Conservation (phyloP, 148 eudicot species). For the Rhododendron williamsianum region DNA sequence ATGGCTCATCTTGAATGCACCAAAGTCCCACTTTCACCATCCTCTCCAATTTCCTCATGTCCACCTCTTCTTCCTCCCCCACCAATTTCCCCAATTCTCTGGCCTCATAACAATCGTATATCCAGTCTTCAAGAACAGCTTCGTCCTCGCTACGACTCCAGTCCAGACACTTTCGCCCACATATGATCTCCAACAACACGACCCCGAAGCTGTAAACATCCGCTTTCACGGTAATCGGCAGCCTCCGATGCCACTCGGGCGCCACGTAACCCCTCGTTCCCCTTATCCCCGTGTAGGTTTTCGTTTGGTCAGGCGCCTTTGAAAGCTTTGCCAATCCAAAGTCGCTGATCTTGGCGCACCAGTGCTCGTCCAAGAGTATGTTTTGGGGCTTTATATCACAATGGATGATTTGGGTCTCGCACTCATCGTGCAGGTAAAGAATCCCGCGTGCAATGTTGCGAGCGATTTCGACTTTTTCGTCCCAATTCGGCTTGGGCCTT, state of each 20-base stretch:
- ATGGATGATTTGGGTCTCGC: neutral
- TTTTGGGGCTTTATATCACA: neutral
- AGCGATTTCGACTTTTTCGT: neutral
- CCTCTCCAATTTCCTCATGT: constrained; percentile 1
- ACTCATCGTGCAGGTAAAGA: neutral
- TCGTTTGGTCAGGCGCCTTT: neutral
- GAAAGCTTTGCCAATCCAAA: constrained; percentile 12
- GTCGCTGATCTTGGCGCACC: neutral
- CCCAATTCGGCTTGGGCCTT: neutral
- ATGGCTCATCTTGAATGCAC: constrained; percentile 15
- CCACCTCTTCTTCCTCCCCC: neutral
- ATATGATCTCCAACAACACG: neutral
- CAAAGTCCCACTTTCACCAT: constrained; percentile 11
- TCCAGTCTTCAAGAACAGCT: neutral
- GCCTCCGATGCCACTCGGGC: neutral
- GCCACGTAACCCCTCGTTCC: neutral
- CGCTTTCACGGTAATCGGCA: neutral
- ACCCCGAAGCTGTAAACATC: neutral
- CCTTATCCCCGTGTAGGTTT: neutral
- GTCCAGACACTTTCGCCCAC: neutral
- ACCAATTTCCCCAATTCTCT: neutral
- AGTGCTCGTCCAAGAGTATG: neutral
- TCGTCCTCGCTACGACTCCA: neutral
- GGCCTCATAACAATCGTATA: neutral
- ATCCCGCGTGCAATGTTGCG: neutral